phyloP scores from a whole-genome alignment of 1,139 yeast genomes.

The Debaryomycetaceae sp. region DNA sequence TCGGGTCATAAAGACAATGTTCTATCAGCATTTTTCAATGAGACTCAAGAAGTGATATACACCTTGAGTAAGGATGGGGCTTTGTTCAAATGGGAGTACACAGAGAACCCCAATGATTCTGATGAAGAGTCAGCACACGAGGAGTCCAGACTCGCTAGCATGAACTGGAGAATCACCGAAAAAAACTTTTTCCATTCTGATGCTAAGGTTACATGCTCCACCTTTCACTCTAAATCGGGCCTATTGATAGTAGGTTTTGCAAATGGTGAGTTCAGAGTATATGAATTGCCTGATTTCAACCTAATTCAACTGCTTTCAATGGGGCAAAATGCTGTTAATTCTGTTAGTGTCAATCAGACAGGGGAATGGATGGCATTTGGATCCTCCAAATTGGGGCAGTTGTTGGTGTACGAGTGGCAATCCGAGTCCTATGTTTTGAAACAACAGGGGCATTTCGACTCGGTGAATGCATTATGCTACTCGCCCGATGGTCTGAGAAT shows the following conservation, averaged over 20 bases:
- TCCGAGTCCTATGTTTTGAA: slow-evolving; percentile 91
- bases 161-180: slow-evolving; percentile 80
- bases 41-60: slow-evolving; percentile 81
- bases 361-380: slow-evolving; percentile 99
- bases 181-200: slow-evolving; percentile 74
- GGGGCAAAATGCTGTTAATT: slow-evolving; percentile 88
- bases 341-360: slow-evolving; percentile 70
- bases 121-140: slow-evolving; percentile 25
- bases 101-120: slow-evolving; percentile 43
- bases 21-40: slow-evolving; percentile 79
- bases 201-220: slow-evolving; percentile 72
- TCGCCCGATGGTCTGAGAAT: slow-evolving; percentile 94
- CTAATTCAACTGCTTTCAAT: slow-evolving; percentile 83
- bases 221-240: slow-evolving; percentile 73
- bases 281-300: slow-evolving; percentile 72
- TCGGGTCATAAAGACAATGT: slow-evolving; percentile 94
- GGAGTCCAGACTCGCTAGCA: slow-evolving; percentile 13
- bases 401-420: slow-evolving; percentile 98
- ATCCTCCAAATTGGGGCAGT: slow-evolving; percentile 84
- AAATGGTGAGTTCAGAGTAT: slow-evolving; percentile 89
- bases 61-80: slow-evolving; percentile 96
- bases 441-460: slow-evolving; percentile 96
- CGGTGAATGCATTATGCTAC: slow-evolving; percentile 78
- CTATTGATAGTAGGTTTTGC: slow-evolving; percentile 85
- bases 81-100: slow-evolving; percentile 84